Evolutionary conservation across 1,139 yeast species (phyloP).

Genomic region (Kurtzmaniella natalensis): DNA sequence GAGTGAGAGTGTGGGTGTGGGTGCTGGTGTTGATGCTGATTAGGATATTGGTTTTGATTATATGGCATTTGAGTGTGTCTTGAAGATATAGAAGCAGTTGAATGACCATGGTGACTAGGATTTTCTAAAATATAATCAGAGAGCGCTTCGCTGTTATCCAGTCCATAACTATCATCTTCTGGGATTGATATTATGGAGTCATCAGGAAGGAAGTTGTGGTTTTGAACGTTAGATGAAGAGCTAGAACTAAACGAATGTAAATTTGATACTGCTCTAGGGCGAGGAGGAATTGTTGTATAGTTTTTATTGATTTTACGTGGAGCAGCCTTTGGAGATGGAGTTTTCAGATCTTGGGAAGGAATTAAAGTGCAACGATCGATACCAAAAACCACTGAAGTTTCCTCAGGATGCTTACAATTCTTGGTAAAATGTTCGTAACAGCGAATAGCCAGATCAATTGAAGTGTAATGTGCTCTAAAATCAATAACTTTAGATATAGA

Average conservation of each 20-base stretch:
- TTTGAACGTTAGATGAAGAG: not conserved
- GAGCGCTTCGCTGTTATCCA: constrained; percentile 5
- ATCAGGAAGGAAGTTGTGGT: constrained; percentile 4
- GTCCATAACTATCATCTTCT: constrained; percentile 8
- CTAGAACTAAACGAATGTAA: too few relatives aligned
- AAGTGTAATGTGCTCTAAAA: constrained; percentile 28
- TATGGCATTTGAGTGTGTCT: constrained; percentile 1
- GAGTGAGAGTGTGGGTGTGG: not conserved
- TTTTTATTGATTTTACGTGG: not conserved
- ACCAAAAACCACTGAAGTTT: not conserved
- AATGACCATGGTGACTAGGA: not conserved
- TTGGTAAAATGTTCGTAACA: constrained; percentile 25
- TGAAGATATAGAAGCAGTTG: constrained; percentile 2
- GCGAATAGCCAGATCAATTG: constrained; percentile 39
- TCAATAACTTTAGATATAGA: too few relatives aligned
- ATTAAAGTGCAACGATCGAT: not conserved
- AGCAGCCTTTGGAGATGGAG: not conserved
- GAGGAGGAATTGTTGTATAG: not conserved
- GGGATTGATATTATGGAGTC: constrained; percentile 9
- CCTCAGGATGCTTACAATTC: not conserved
- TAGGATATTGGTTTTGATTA: not conserved
- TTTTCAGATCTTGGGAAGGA: not conserved
- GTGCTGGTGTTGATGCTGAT: not conserved
- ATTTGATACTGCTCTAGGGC: too few relatives aligned
- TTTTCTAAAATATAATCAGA: constrained; percentile 9